Conservation (phyloP, 495 filamentous ascomycete genomes). For the Penicillium fimorum region DNA sequence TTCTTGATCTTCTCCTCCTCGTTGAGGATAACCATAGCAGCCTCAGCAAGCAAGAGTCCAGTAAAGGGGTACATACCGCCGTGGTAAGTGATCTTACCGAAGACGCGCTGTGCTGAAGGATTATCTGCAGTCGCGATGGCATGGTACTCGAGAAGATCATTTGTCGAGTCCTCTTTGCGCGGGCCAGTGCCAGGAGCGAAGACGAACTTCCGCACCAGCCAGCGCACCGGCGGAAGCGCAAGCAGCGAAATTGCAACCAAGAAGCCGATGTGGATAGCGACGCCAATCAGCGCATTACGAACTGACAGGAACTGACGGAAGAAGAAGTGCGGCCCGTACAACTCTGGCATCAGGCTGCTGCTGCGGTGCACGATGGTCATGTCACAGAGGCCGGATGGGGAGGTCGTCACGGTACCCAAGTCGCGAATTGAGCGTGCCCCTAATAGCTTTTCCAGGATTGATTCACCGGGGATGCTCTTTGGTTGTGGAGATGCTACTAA, state of each 20-base stretch:
- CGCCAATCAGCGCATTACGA: conserved; percentile 56
- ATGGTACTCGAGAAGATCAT: conserved; percentile 62
- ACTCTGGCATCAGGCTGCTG: conserved; percentile 68
- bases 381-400: conserved; percentile 58
- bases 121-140: conserved; percentile 60
- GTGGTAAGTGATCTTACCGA: conserved; percentile 56
- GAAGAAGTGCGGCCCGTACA: conserved; percentile 72
- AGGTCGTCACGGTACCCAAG: conserved; percentile 67
- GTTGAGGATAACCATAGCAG: conserved; percentile 66
- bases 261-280: conserved; percentile 57
- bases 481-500: conserved; percentile 60
- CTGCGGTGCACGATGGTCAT: conserved; percentile 68
- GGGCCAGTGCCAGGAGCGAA: conserved; percentile 69
- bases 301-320: conserved; percentile 68
- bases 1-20: conserved; percentile 57
- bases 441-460: conserved; percentile 46
- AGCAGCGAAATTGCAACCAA: conserved; percentile 52
- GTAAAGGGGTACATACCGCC: conserved; percentile 71
- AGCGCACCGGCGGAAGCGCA: conserved; percentile 53
- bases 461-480: conserved; percentile 32
- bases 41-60: conserved; percentile 64
- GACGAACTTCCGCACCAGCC: conserved; percentile 52
- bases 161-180: conserved; percentile 50
- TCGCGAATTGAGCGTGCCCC: conserved; percentile 62
- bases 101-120: conserved; percentile 48